These are phyloP conservation scores for Fremontodendron californicum DNA, from an alignment of 345 rosid genomes.

Conservation along the genomic window DNA sequence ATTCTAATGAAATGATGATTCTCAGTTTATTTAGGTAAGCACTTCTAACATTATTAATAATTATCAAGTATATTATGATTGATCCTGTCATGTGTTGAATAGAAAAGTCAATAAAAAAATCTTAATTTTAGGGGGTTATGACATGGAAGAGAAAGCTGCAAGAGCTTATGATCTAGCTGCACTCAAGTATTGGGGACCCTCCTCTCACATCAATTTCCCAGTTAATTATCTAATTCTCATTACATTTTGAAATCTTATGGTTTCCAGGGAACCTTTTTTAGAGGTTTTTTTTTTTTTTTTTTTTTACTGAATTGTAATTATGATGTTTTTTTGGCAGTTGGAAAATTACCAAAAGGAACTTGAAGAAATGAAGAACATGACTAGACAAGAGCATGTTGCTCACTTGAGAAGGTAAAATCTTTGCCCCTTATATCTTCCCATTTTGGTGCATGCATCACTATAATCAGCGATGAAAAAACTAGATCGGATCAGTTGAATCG, in stretches of 20 bases:
- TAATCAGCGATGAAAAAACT: too few relatives aligned
- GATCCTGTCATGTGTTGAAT: neutral
- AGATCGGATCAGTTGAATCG: too few relatives aligned
- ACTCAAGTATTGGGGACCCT: conserved; percentile 97
- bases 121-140: conserved; percentile 80
- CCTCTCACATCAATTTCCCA: conserved; percentile 83
- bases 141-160: conserved; percentile 98
- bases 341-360: conserved; percentile 73
- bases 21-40: conserved; percentile 88
- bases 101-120: conserved; percentile 26
- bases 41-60: conserved; percentile 1
- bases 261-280: conserved; percentile 2
- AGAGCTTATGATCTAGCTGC: conserved; percentile 97
- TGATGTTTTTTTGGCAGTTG: conserved; percentile 37
- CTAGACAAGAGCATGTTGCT: conserved; percentile 91
- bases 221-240: conserved; percentile 36
- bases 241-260: conserved; percentile 9
- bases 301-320: conserved; percentile 14
- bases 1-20: conserved; percentile 30
- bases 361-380: conserved; percentile 82
- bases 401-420: conserved; percentile 66
- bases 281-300: conserved; percentile 21
- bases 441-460: neutral
- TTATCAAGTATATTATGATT: neutral
- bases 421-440: neutral